Conservation (phyloP, 2,329 filamentous ascomycete species). For the Ophiostoma populinum region DNA sequence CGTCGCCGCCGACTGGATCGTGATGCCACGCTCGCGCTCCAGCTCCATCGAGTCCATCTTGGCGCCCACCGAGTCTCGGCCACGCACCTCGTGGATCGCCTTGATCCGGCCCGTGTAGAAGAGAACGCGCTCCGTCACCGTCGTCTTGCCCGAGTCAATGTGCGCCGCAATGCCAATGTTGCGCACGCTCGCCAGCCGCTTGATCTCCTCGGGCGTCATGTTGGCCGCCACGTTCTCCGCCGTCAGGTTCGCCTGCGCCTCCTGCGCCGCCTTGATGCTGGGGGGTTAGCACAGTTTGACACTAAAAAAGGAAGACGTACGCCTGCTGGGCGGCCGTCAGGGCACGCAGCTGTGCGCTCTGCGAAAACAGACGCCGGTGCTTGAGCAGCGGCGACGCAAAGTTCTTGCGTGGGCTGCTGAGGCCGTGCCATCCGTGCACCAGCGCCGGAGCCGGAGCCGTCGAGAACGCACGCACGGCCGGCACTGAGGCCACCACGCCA, state of each 20-base stretch:
- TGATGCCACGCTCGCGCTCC: slow-evolving; percentile 96
- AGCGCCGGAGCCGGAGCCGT: neutral
- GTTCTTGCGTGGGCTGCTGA: neutral
- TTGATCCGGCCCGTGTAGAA: slow-evolving; percentile 98
- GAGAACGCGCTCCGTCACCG: slow-evolving; percentile 85
- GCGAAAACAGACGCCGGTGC: slow-evolving; percentile 22
- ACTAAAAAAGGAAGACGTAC: slow-evolving; percentile 15
- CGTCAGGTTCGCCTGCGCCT: slow-evolving; percentile 31
- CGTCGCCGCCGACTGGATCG: slow-evolving; percentile 93
- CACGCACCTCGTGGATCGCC: slow-evolving; percentile 89
- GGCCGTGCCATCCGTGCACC: too few species aligned
- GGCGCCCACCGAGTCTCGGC: slow-evolving; percentile 84
- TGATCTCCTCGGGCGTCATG: slow-evolving; percentile 62
- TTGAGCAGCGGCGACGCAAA: too few species aligned
- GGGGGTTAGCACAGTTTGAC: neutral
- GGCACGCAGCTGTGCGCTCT: slow-evolving; percentile 19
- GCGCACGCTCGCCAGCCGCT: slow-evolving; percentile 62
- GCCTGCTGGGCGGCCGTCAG: slow-evolving; percentile 21
- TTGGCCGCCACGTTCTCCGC: slow-evolving; percentile 54
- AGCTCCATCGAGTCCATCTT: slow-evolving; percentile 99
- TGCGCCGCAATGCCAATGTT: slow-evolving; percentile 99
- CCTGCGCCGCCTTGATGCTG: slow-evolving; percentile 35
- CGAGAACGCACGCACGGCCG: neutral
- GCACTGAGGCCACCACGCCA: neutral
- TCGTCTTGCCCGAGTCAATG: slow-evolving; percentile 97